These are phyloP conservation scores for Massariosphaeria phaeospora DNA, from an alignment of 495 filamentous ascomycete genomes.

Conservation along the genomic window DNA sequence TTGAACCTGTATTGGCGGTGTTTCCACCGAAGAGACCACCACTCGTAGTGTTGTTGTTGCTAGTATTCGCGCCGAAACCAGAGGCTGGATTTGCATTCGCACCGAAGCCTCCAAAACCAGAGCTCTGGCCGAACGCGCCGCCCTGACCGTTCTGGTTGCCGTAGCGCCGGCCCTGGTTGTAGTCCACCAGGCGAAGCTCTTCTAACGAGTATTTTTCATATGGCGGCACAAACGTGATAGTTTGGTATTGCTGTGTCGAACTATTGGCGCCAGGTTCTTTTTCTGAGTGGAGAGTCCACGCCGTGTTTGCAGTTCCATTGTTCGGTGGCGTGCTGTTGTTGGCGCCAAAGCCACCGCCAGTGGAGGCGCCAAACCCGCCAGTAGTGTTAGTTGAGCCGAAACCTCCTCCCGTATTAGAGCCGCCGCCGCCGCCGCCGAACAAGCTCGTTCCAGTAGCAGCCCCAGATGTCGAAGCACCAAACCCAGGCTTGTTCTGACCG, in stretches of 20 bases:
- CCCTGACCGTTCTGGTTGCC: conserved; percentile 76
- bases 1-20: conserved; percentile 5
- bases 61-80: conserved; percentile 44
- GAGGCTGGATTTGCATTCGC: conserved; percentile 41
- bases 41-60: conserved; percentile 35
- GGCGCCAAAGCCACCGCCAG: conserved; percentile 31
- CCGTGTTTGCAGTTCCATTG: conserved; percentile 66
- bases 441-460: conserved; percentile 4
- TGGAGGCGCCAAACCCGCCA: conserved; percentile 49
- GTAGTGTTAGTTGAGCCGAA: conserved; percentile 42
- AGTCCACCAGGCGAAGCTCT: conserved; percentile 84
- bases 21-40: conserved; percentile 37
- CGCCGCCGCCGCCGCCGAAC: conserved; percentile 29
- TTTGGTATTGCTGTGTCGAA: conserved; percentile 72
- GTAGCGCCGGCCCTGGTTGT: conserved; percentile 74
- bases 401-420: conserved; percentile 29
- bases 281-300: conserved; percentile 71
- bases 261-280: conserved; percentile 60
- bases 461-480: conserved; percentile 19
- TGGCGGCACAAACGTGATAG: conserved; percentile 75
- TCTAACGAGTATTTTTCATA: conserved; percentile 88
- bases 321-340: conserved; percentile 39
- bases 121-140: conserved; percentile 71
- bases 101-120: conserved; percentile 57
- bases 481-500: conserved; percentile 26